Percentiles rank a stretch among this genome's conserved stretches.
phyloP scores from a whole-genome alignment of 78 protist species.

The Dictyostelium purpureum region DNA sequence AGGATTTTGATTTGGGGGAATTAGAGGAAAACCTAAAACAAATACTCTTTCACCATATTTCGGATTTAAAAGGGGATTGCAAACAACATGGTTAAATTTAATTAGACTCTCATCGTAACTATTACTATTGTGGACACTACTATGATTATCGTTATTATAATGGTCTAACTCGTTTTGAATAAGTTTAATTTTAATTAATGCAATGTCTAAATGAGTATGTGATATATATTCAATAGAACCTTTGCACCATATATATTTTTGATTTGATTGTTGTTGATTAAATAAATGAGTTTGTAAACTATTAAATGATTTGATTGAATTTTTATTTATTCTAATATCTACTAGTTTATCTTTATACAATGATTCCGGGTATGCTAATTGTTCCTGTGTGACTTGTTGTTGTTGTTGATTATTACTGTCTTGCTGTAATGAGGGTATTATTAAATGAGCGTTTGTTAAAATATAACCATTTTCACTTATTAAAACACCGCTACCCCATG shows the following conservation, averaged over 20 bases:
- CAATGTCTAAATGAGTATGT: constrained; percentile 76
- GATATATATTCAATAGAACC: constrained; percentile 67
- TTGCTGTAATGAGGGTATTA: constrained; percentile 33
- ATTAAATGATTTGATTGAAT: not conserved
- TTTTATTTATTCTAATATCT: constrained; percentile 20
- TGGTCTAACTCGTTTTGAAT: not conserved
- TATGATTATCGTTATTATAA: not conserved
- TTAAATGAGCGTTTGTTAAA: constrained; percentile 66
- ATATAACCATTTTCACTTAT: constrained; percentile 43
- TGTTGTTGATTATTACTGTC: not conserved
- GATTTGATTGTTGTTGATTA: not conserved
- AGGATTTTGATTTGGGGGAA: constrained; percentile 66
- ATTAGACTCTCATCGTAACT: not conserved
- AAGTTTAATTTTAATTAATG: constrained; percentile 42
- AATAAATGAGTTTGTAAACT: not conserved
- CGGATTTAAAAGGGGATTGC: constrained; percentile 24
- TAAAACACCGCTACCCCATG: constrained; percentile 75
- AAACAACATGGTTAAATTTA: constrained; percentile 42
- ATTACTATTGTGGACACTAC: not conserved
- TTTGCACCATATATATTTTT: constrained; percentile 26
- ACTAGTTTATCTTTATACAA: constrained; percentile 29
- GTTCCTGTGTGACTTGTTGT: not conserved
- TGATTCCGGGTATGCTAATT: not conserved
- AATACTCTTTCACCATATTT: constrained; percentile 38
- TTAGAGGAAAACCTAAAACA: constrained; percentile 56